Evolutionary conservation across 1,284 basidiomycete genomes (phyloP).

Genomic region (Schizopora paradoxa): DNA sequence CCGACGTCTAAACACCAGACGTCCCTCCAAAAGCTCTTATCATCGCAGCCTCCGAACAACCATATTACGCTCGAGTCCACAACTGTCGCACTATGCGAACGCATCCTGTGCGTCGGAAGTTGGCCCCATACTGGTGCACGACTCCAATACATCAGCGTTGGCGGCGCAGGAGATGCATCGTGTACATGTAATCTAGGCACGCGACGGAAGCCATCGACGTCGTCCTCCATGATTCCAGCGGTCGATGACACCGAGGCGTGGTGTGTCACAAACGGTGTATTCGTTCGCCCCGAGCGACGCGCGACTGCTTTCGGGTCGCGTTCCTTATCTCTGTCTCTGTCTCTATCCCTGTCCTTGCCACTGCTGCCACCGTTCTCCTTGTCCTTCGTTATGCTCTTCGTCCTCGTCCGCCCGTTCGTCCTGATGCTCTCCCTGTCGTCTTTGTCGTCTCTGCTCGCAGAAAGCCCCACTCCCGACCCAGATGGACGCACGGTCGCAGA

Average conservation of each 20-base stretch:
- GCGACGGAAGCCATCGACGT: conserved; percentile 2
- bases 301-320: no score
- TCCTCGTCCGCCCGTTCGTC: not conserved
- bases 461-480: conserved; percentile 8
- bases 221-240: conserved; percentile 7
- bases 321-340: no score
- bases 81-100: conserved; percentile 81
- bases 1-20: conserved; percentile 85
- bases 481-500: conserved; percentile 5
- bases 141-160: conserved; percentile 82
- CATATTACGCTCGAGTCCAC: conserved; percentile 74
- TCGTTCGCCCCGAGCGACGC: no score
- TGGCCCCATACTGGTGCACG: conserved; percentile 75
- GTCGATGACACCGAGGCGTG: not conserved
- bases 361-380: conserved; percentile 1
- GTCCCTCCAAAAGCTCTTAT: conserved; percentile 69
- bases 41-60: conserved; percentile 88
- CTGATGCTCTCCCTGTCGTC: conserved; percentile 8
- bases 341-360: conserved; percentile 1
- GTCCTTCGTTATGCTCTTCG: not conserved
- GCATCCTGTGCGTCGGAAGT: conserved; percentile 68
- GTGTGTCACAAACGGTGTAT: no score
- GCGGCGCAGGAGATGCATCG: conserved; percentile 47
- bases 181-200: conserved; percentile 35
- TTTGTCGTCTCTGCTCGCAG: no score